Percentiles rank a stretch among this genome's conserved stretches.
phyloP scores from a whole-genome alignment of 2,329 filamentous ascomycete species.

The Magnaporthiopsis incrustans region DNA sequence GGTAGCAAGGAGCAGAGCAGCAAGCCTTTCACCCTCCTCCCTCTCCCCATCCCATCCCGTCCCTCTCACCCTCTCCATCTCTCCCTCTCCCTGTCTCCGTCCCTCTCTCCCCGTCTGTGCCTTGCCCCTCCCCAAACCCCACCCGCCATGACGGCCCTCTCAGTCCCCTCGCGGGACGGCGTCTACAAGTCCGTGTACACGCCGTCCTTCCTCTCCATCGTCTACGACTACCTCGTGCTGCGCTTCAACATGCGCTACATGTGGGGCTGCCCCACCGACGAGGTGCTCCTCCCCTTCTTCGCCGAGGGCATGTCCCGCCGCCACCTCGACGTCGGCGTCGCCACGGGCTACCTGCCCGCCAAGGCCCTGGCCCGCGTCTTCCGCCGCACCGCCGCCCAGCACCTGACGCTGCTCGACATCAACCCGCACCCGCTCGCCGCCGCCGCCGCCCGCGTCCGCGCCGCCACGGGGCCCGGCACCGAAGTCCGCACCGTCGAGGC shows the following conservation, averaged over 20 bases:
- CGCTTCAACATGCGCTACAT: conserved; percentile 26
- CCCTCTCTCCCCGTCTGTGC: too few species aligned
- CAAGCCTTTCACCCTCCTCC: too few species aligned
- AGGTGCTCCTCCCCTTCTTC: conserved; percentile 26
- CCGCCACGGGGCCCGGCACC: conserved; percentile 11
- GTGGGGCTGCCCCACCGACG: conserved; percentile 26
- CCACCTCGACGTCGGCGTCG: conserved; percentile 33
- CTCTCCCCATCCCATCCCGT: too few species aligned
- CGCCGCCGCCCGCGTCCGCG: conserved; percentile 19
- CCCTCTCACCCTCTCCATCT: background rate
- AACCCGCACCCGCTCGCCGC: conserved; percentile 24
- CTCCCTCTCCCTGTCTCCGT: background rate
- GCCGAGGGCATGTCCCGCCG: conserved; percentile 23
- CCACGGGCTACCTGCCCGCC: conserved; percentile 29
- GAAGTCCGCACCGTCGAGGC: conserved; percentile 19
- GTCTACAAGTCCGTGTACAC: conserved; percentile 12
- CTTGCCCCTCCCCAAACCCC: background rate
- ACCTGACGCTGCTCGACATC: conserved; percentile 28
- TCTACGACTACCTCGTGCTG: conserved; percentile 26
- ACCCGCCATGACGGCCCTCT: background rate
- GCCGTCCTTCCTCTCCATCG: conserved; percentile 10
- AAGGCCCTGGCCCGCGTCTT: conserved; percentile 16
- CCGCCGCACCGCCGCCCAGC: conserved; percentile 13
- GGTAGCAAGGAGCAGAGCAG: too few species aligned
- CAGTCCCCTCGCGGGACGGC: background rate